A percentile compares a stretch with the other conserved stretches of the same genome.
These are phyloP conservation scores for Nakaseomyces nivariensis DNA, from an alignment of 1,139 yeast species.

Conservation along the genomic window DNA sequence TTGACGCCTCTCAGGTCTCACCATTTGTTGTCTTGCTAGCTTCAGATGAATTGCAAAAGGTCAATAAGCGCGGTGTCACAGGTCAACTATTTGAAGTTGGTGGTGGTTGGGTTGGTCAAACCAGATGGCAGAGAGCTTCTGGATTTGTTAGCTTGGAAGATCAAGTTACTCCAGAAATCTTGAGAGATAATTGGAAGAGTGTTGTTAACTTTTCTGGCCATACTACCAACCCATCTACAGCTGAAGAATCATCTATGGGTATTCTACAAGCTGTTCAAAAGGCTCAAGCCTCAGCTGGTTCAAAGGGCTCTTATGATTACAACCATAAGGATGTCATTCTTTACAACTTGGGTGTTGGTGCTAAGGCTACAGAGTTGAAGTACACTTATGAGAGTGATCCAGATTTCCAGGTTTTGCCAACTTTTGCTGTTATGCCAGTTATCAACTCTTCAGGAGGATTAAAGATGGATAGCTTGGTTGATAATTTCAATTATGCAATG, in stretches of 20 bases:
- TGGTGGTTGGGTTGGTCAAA: slow-evolving; percentile 92
- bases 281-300: slow-evolving; percentile 43
- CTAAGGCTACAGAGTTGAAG: slow-evolving; percentile 64
- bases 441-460: slow-evolving; percentile 46
- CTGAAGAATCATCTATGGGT: slow-evolving; percentile 73
- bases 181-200: slow-evolving; percentile 56
- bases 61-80: slow-evolving; percentile 30
- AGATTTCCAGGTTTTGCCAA: slow-evolving; percentile 82
- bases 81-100: slow-evolving; percentile 68
- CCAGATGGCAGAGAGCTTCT: slow-evolving; percentile 90
- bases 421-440: slow-evolving; percentile 82
- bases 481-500: slow-evolving; percentile 80
- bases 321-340: slow-evolving; percentile 66
- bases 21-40: slow-evolving; percentile 76
- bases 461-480: slow-evolving; percentile 50
- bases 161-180: slow-evolving; percentile 54
- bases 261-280: slow-evolving; percentile 58
- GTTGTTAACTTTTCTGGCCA: slow-evolving; percentile 54
- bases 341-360: slow-evolving; percentile 87
- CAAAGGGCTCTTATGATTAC: slow-evolving; percentile 34
- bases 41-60: slow-evolving; percentile 54
- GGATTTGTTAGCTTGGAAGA: slow-evolving; percentile 61
- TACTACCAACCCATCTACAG: slow-evolving; percentile 41
- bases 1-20: slow-evolving; percentile 84
- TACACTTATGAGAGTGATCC: slow-evolving; percentile 70